These are phyloP conservation scores for Poterioochromonas sp. DNA, from an alignment of 352 stramenopile genomes.

Conservation along the genomic window DNA sequence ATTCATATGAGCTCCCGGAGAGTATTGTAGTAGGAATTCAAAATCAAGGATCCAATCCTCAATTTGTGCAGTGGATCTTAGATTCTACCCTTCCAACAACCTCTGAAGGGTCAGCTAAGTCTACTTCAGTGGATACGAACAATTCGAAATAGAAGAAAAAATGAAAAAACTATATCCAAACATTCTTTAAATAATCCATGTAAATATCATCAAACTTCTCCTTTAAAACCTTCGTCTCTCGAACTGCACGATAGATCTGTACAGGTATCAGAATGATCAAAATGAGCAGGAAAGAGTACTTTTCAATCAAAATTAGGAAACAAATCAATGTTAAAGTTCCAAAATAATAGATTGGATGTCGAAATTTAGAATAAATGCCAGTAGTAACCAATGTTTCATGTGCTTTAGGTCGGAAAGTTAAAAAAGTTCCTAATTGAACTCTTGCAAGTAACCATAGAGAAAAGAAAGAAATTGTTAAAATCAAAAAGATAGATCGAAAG, in stretches of 20 bases:
- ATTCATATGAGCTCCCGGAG: slow-evolving; percentile 40
- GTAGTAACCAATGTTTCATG: background rate
- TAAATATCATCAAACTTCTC: background rate
- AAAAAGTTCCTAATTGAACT: slow-evolving; percentile 11
- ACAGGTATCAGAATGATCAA: background rate
- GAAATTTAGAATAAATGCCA: background rate
- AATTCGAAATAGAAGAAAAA: background rate
- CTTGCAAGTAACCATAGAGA: background rate
- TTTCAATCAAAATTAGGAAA: background rate
- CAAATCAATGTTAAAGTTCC: background rate
- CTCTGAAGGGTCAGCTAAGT: background rate
- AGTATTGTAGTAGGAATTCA: slow-evolving; percentile 14
- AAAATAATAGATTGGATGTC: background rate
- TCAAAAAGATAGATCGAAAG: too few species aligned
- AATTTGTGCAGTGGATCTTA: slow-evolving; percentile 32
- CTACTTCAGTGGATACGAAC: background rate
- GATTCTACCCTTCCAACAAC: too few species aligned
- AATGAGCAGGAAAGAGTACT: background rate
- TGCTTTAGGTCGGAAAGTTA: background rate
- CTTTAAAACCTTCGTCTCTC: background rate
- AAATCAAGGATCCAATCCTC: background rate
- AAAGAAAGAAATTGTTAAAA: background rate
- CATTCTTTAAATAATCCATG: background rate
- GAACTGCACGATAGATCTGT: background rate
- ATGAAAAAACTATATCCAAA: background rate